Base-by-base conservation (phyloP, 306 rosid species). In the Crataegus laevigata region DNA sequence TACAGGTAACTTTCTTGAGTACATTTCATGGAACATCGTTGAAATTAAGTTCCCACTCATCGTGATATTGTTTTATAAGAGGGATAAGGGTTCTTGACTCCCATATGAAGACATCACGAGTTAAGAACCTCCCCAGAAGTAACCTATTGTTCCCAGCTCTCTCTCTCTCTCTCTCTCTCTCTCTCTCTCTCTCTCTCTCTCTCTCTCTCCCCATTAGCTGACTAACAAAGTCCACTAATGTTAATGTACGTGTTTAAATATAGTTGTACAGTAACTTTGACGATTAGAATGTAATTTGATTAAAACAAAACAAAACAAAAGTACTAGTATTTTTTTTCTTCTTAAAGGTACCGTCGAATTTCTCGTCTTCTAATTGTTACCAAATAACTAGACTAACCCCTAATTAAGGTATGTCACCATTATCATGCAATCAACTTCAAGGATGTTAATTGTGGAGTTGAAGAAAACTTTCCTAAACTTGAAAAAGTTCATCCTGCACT, bases 101-200 rank as follows among this genome's bases (percentile, higher is more conserved):
- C 69, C 19, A 57, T 15, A 40, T 19, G 8, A 51, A 65, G 28
- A 72, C 68, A 19, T 24, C 11, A 58, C 74, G 47, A 67, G 81
- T 67, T 72, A 77, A 40, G 55, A 77, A 60, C 78, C 65, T 72
- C 85, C 81, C 85, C 78, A 73, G 69, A 81, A 59, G 69, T 59
- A 67, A 66, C 81, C 84, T 81, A 38, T 11, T n/a, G 14, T 52
- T 64, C 38, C 70, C 26, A 9, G 2, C 22, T 22, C 72, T 60
- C 9, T 70, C 22, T 50, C 38, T 45, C n/a, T 60, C 63, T 25
- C 42, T 61, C 24, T 21, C 59, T 54, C 60, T 21, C 60, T 54
- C 12, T 21, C 60, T 21, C 60, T 54, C 60, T 55, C 60, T 21
- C 26, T 54, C 60, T n/a, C 14, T 8, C 22, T 13, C 71, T 59